These are phyloP conservation scores for Tirmania nivea DNA, from an alignment of 495 filamentous ascomycete species.

Conservation along the genomic window DNA sequence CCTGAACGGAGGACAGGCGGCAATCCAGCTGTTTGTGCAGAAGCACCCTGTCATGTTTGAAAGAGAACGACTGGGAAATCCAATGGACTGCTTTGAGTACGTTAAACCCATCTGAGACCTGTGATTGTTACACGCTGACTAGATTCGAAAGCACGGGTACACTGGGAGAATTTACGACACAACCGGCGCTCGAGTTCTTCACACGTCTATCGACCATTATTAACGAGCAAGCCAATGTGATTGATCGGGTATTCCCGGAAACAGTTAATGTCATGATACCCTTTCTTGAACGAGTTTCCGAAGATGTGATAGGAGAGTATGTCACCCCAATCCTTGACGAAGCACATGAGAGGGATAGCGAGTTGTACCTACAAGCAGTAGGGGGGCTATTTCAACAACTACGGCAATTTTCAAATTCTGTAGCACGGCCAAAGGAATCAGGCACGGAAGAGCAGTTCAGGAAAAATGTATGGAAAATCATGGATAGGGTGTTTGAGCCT, in stretches of 20 bases:
- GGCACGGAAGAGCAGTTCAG: slow-evolving; percentile 33
- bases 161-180: slow-evolving; percentile 32
- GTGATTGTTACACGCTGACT: background rate
- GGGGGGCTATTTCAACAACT: slow-evolving; percentile 73
- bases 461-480: slow-evolving; percentile 34
- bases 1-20: slow-evolving; percentile 61
- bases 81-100: slow-evolving; percentile 63
- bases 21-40: slow-evolving; percentile 65
- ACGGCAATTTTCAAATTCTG: slow-evolving; percentile 44
- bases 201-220: slow-evolving; percentile 44
- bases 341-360: slow-evolving; percentile 51
- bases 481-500: slow-evolving; percentile 60
- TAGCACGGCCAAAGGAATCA: slow-evolving; percentile 32
- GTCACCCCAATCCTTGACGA: slow-evolving; percentile 73
- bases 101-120: slow-evolving; percentile 11
- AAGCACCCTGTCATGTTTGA: slow-evolving; percentile 64
- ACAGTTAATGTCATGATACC: slow-evolving; percentile 46
- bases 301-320: slow-evolving; percentile 74
- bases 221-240: slow-evolving; percentile 64
- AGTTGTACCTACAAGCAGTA: slow-evolving; percentile 67
- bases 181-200: slow-evolving; percentile 68
- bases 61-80: slow-evolving; percentile 47
- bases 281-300: slow-evolving; percentile 61
- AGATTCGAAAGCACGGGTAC: slow-evolving; percentile 24
- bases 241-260: slow-evolving; percentile 70